These are phyloP conservation scores for Sporothrix sp. DNA, from an alignment of 2,329 filamentous ascomycete genomes.

Conservation along the genomic window DNA sequence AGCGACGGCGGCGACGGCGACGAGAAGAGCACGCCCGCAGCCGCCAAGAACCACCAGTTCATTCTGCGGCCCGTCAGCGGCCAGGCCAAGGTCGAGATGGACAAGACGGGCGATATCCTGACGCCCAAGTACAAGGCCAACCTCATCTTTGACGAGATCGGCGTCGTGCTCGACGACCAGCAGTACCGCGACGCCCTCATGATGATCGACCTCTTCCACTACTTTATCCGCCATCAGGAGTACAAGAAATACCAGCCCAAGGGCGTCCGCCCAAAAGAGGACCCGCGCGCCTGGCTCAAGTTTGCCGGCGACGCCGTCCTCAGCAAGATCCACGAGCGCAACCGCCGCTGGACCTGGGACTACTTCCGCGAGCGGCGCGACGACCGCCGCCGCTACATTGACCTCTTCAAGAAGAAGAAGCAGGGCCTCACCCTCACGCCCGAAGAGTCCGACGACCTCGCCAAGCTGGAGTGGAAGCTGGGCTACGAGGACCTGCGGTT, in stretches of 20 bases:
- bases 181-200: slow-evolving; percentile 96
- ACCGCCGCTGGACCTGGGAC: slow-evolving; percentile 89
- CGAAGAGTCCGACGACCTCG: slow-evolving; percentile 62
- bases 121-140: slow-evolving; percentile 82
- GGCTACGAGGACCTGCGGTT: slow-evolving; percentile 93
- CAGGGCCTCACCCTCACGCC: slow-evolving; percentile 60
- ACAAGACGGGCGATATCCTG: slow-evolving; percentile 76
- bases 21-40: slow-evolving; percentile 31
- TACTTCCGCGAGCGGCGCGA: slow-evolving; percentile 91
- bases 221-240: slow-evolving; percentile 94
- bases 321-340: slow-evolving; percentile 88
- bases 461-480: slow-evolving; percentile 74
- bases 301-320: slow-evolving; percentile 87
- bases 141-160: slow-evolving; percentile 91
- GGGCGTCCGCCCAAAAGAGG: slow-evolving; percentile 68
- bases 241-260: slow-evolving; percentile 91
- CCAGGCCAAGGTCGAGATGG: slow-evolving; percentile 85
- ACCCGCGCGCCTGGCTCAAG: slow-evolving; percentile 81
- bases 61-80: slow-evolving; percentile 94
- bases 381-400: slow-evolving; percentile 79
- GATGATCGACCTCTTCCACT: slow-evolving; percentile 98
- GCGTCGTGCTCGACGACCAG: slow-evolving; percentile 92
- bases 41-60: slow-evolving; percentile 61
- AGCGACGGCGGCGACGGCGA: slow-evolving; percentile 33
- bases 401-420: slow-evolving; percentile 91